Evolutionary conservation across 2,329 filamentous ascomycete genomes (phyloP), one percentile per base, ranked within the genome.

Genomic region (Fusarium algeriense): DNA sequence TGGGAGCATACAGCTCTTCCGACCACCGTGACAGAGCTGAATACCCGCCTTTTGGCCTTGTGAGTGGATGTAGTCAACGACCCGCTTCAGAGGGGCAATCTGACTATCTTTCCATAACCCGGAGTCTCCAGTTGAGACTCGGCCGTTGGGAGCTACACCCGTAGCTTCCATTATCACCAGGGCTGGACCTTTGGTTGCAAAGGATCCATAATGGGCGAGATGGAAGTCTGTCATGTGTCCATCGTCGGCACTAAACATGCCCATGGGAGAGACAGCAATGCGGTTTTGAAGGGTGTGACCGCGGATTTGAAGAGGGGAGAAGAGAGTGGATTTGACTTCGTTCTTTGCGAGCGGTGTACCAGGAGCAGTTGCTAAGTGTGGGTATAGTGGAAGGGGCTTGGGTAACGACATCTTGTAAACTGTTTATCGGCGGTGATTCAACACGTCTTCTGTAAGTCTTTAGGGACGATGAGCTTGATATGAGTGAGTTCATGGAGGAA

Each of bases 71-170:
- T 26, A 63, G n/a, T 19, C 30, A 4, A 50, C 54, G 0, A 63
- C 17, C 1, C 44, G 23, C 17, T 38, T 63, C 1, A 60, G 15
- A 2, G 54, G 54, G 7, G 26, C 19, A 15, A 50, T 60, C 3
- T 63, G 60, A 6, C 44, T 60, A 34, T 63, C 44, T 4, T 12
- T 26, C 60, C 60, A 63, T 4, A 63, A 43, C 1, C 60, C 60
- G 2, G 60, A 50, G 10, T 63, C 60, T 55, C 41, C 5, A 2
- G 48, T 60, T 1, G 58, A 46, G 17, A 58, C 41, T 0, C 58
- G 52, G 7, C 10, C 58, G 7, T 60, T 60, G 2, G 20, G 0
- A 1, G 58, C 52, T 4, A 60, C 58, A 2, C 32, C 50, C 0
- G 58, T 60, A 19, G 58, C 58, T 40, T 60, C 58, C 5, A 60